These are phyloP conservation scores for Amphichorda felina DNA, from an alignment of 2,329 filamentous ascomycete genomes.

Conservation along the genomic window DNA sequence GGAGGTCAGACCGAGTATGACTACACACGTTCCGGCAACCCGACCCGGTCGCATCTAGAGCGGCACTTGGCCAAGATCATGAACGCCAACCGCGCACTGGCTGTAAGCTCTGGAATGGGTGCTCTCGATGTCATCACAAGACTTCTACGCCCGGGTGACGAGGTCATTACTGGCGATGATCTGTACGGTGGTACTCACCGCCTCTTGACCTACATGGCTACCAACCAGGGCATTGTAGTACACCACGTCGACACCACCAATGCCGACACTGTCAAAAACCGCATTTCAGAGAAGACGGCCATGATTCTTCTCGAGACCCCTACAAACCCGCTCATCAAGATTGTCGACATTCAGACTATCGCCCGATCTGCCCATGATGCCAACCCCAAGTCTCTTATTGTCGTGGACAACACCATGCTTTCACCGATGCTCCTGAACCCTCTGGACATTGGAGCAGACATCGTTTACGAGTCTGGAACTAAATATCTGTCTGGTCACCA, in stretches of 20 bases:
- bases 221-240: conserved; percentile 82
- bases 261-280: conserved; percentile 54
- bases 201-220: conserved; percentile 80
- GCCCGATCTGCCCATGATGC: conserved; percentile 63
- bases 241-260: conserved; percentile 93
- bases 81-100: conserved; percentile 82
- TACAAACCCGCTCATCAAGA: conserved; percentile 96
- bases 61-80: conserved; percentile 98
- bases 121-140: conserved; percentile 93
- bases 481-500: conserved; percentile 98
- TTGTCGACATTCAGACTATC: conserved; percentile 81
- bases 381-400: conserved; percentile 70
- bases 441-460: conserved; percentile 85
- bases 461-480: conserved; percentile 95
- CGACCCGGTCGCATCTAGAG: conserved; percentile 90
- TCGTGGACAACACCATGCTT: conserved; percentile 98
- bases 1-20: conserved; percentile 85
- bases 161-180: conserved; percentile 95
- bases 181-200: conserved; percentile 93
- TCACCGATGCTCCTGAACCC: conserved; percentile 91
- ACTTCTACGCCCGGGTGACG: conserved; percentile 80
- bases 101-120: conserved; percentile 95
- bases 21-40: conserved; percentile 96
- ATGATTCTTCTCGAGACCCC: conserved; percentile 96
- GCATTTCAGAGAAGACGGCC: conserved; percentile 69